Evolutionary conservation across 345 rosid species (phyloP).

Genomic region (Firmiana major): DNA sequence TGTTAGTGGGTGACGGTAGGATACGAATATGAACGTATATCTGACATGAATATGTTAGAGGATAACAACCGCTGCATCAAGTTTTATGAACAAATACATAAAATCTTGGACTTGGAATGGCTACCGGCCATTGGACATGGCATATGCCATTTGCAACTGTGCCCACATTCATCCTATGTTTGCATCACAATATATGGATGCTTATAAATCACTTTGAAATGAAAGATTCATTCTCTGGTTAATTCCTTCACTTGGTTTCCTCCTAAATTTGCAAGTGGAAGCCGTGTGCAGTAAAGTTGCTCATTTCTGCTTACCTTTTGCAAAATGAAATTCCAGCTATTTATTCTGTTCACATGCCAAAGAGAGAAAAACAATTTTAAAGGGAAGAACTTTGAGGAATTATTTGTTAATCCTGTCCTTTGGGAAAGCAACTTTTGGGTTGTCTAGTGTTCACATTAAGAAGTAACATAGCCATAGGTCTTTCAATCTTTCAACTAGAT

Average conservation of each 20-base stretch:
- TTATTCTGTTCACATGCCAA: not conserved
- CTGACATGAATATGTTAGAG: no score
- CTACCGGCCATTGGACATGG: no score
- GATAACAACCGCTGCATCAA: no score
- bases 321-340: not conserved
- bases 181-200: not conserved
- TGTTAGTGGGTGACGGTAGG: no score
- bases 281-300: not conserved
- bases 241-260: not conserved
- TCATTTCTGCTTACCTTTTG: not conserved
- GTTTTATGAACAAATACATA: no score
- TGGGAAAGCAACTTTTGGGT: not conserved
- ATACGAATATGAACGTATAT: no score
- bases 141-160: not conserved
- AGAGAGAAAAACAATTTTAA: not conserved
- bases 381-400: not conserved
- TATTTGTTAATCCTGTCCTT: not conserved
- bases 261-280: not conserved
- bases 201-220: not conserved
- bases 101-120: no score
- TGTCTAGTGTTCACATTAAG: not conserved
- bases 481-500: not conserved
- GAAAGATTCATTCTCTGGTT: not conserved
- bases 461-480: not conserved
- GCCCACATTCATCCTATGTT: conserved; percentile 6